Evolutionary conservation across 2,329 filamentous ascomycete species (phyloP).

Genomic region (Graphilbum sp.): DNA sequence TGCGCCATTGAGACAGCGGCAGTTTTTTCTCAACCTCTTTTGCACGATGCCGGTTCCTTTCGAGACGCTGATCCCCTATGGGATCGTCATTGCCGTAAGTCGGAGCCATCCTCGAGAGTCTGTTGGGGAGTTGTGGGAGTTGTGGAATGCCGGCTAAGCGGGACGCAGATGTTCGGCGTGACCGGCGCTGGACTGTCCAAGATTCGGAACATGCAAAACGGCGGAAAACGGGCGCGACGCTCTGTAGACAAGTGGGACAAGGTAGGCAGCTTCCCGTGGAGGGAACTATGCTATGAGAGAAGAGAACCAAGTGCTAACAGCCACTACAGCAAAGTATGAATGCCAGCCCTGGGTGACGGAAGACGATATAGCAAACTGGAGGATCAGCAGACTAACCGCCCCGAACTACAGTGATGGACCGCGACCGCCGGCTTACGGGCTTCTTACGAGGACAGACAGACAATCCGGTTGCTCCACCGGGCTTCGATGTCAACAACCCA

Average conservation of each 20-base stretch:
- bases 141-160: too few relatives aligned
- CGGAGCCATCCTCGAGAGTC: neutral
- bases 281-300: too few relatives aligned
- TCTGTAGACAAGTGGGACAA: constrained; percentile 47
- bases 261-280: constrained; percentile 21
- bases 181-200: constrained; percentile 41
- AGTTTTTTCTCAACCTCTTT: neutral
- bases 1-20: constrained; percentile 3
- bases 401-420: constrained; percentile 41
- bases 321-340: constrained; percentile 35
- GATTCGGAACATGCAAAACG: constrained; percentile 40
- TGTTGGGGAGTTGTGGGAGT: too few relatives aligned
- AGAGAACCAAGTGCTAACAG: constrained; percentile 13
- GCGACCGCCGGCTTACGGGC: constrained; percentile 45
- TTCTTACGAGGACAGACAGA: constrained; percentile 41
- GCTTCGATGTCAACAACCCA: constrained; percentile 46
- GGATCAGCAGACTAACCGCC: neutral
- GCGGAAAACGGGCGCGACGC: constrained; percentile 42
- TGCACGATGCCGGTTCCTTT: constrained; percentile 47
- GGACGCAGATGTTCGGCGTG: constrained; percentile 49
- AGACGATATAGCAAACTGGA: too few relatives aligned
- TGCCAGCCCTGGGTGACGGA: too few relatives aligned
- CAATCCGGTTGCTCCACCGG: constrained; percentile 34
- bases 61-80: constrained; percentile 47
- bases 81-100: constrained; percentile 44